Evolutionary conservation across 495 filamentous ascomycete genomes (phyloP), one percentile per base, ranked within the genome.

Genomic region (Neurospora cerealis): DNA sequence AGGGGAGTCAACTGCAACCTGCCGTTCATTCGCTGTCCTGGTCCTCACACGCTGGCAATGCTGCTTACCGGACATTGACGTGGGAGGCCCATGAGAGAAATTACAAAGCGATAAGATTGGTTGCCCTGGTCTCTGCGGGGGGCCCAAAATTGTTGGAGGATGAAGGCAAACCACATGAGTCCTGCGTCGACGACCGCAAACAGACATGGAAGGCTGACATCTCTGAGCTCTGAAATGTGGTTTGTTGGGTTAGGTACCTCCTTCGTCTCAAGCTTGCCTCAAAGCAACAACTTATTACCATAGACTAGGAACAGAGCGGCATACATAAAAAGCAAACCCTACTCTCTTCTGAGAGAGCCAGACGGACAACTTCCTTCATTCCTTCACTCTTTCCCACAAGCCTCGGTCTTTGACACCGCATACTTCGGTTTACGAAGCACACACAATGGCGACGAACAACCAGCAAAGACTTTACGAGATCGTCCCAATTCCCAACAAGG

Each of bases 401-500:
- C 46, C 3, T 40, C 10, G 34, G 34, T 4, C 3, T 34, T 6
- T 42, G 5, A 0, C 46, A 4, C 46, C n/a, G 44, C 46, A 13
- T 11, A 46, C 10, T 13, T 24, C n/a, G 2, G 41, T 54, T 54
- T 8, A 54, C 9, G 10, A 54, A 54, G 9, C 46, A 24, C 46
- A 54, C 46, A 24, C 21, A 11, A 54, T 54, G 46, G 9, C 46
- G 46, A 24, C 46, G 9, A 54, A 54, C 46, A 54, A 5, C 46
- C n/a, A 54, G 4, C 46, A 54, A 24, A 21, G 46, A 54, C 21
- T 54, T 21, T 54, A 54, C 10, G 46, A 54, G 4, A 54, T 54
- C 46, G n/a, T 54, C 10, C n/a, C 46, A 21, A 54, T 54, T 54
- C 46, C 46, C 46, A 13, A 24, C 39, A 72, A 71, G 75, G 81